Evolutionary conservation across 176 grass and related monocot species (phyloP), one percentile per base, ranked within the genome.

Genomic region (Eleusine coracana): DNA sequence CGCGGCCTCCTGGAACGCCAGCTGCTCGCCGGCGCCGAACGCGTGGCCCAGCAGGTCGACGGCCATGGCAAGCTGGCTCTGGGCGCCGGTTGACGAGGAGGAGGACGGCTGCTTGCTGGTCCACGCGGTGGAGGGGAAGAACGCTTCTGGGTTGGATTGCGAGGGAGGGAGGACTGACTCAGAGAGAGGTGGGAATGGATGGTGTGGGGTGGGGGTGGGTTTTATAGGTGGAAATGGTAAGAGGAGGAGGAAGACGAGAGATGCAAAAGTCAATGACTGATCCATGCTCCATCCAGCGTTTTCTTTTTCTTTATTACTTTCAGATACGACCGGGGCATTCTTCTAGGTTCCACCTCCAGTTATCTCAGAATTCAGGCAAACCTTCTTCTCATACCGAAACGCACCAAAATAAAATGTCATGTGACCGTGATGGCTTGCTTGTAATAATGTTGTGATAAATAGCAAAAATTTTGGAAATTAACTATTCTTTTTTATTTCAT

Each of bases 1-100:
- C 0, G 92, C 82, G 2, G 92, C 96, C 73, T 98, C 96, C 87
- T 93, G 82, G 71, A 98, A 88, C 13, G 90, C 88, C 18, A 87
- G 69, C 36, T 86, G 84, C 51, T 92, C 88, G 67, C 68, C 52
- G 5, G 51, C 20, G 71, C 61, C 72, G 31, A 1, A 48, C 38
- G 12, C 25, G 40, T 81, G 65, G 55, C 76, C 83, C 77, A 92
- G 85, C 27, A 92, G 66, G 78, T 92, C 83, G 12, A 92, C 89
- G 51, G 83, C 89, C 89, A 89, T 92, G 66, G 80, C 63, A 31
- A 2, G 31, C 31, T 34, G 31, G 31, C 31, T 80, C 25, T 67
- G 52, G 36, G 20, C 42, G 54, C 18, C 41, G 72, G 11, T 0
- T 4, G 20, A 20, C 34, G 45, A 38, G 15, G 6, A 31, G 8